Conservation (phyloP, 75 land plant genomes). For the Cupressus sempervirens region DNA sequence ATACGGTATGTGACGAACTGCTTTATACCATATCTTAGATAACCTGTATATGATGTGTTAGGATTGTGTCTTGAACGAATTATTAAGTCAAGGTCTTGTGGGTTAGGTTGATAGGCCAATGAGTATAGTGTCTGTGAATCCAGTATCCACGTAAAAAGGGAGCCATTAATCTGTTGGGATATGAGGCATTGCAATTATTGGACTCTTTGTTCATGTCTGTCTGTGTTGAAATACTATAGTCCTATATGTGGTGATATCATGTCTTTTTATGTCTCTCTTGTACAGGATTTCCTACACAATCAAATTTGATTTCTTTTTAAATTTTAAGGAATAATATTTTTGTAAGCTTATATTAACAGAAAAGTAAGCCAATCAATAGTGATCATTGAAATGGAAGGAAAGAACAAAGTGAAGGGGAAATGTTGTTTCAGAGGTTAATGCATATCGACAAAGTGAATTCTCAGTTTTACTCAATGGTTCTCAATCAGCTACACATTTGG, state of each 20-base stretch:
- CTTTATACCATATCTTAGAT: neutral
- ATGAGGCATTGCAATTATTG: neutral
- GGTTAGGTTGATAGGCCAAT: neutral
- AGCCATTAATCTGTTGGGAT: neutral
- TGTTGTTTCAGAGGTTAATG: neutral
- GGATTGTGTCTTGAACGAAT: neutral
- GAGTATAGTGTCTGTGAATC: neutral
- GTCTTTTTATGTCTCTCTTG: neutral
- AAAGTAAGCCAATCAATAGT: too few species aligned
- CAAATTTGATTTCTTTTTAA: neutral
- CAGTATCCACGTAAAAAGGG: neutral
- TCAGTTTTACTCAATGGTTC: neutral
- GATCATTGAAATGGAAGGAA: neutral
- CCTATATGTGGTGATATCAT: neutral
- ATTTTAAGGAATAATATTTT: too few species aligned
- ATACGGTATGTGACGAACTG: neutral
- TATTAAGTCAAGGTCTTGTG: neutral
- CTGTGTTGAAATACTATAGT: neutral
- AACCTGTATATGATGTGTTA: neutral
- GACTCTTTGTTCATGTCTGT: too few species aligned
- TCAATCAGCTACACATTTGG: neutral
- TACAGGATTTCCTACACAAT: neutral
- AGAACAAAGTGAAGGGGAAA: neutral
- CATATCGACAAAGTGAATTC: neutral
- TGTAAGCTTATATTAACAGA: too few species aligned